These are phyloP conservation scores for Cyclospora cayetanensis DNA, from an alignment of 169 alveolate species.

Conservation along the genomic window DNA sequence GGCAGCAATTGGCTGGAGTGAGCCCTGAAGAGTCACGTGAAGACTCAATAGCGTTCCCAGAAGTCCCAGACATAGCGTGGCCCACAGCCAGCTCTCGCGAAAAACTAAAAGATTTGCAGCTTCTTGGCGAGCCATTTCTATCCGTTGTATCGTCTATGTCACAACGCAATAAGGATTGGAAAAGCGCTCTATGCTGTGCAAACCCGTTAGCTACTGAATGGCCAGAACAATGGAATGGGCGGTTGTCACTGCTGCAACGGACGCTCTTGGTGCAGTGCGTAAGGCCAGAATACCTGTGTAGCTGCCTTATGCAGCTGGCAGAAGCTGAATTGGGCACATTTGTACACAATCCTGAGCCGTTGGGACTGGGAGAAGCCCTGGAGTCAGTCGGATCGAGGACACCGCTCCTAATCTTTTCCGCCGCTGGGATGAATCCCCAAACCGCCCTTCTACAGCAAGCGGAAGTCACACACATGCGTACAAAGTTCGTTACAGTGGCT, in stretches of 20 bases:
- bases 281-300: constrained; percentile 89
- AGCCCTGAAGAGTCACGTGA: neutral
- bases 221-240: constrained; percentile 84
- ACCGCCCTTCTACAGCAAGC: constrained; percentile 85
- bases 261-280: constrained; percentile 88
- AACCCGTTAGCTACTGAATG: constrained; percentile 79
- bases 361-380: constrained; percentile 87
- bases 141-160: constrained; percentile 73
- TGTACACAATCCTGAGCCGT: constrained; percentile 83
- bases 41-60: neutral
- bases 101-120: constrained; percentile 69
- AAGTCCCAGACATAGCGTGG: constrained; percentile 20
- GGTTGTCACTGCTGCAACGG: constrained; percentile 83
- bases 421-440: constrained; percentile 95
- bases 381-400: constrained; percentile 85
- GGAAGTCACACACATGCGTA: constrained; percentile 77
- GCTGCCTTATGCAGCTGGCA: constrained; percentile 85
- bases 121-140: constrained; percentile 56
- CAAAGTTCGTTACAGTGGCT: constrained; percentile 74
- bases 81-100: constrained; percentile 69
- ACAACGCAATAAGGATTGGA: constrained; percentile 81
- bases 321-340: constrained; percentile 83
- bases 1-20: neutral
- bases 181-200: constrained; percentile 81
- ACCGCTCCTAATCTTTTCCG: constrained; percentile 91